Evolutionary conservation across 192 early-diverging fungal genomes (phyloP), one percentile per base, ranked within the genome.

Genomic region (Helicostylum pulchrum): DNA sequence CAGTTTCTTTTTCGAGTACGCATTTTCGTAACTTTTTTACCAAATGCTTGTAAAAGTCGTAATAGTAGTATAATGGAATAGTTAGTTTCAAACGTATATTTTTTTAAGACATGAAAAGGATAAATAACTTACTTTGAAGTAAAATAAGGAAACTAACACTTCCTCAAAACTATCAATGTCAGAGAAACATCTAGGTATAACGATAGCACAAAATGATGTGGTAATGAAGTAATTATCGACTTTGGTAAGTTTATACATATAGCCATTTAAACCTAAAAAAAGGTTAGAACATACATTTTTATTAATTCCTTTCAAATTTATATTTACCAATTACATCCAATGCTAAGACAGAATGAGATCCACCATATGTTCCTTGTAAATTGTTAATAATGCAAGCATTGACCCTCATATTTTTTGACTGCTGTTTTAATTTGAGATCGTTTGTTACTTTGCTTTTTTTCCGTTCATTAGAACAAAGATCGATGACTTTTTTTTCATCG

Each of bases 261-360:
- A 39, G 36, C 36, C 36, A 39, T 39, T 39, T 39, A 39, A 39
- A 39, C 36, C 36, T 39, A 39, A 39, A 39, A 39, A 39, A 39
- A 39, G 36, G 36, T 39, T 39, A 39, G 36, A 39, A 39, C 36
- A 39, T 39, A 39, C 36, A 39, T 39, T 39, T 39, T 39, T 39
- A 39, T 39, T 39, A 39, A 39, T 39, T 39, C 36, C 36, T 39
- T 52, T 21, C 23, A 20, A 52, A 26, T 20, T 23, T 52, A 4
- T 52, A 52, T 52, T 53, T n/a, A 53, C 52, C 52, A 15, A 53
- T 31, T 31, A 53, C 26, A 34, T 53, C 52, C 23, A 53, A 32
- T 34, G 52, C 52, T 32, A 53, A 34, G 14, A 53, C 26, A 31
- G 52, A 53, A 32, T 30, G 52, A 34, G 30, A 30, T 4, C 4